Base-by-base conservation (phyloP, 768 basidiomycete species). In the Psilocybe tampanensis region DNA sequence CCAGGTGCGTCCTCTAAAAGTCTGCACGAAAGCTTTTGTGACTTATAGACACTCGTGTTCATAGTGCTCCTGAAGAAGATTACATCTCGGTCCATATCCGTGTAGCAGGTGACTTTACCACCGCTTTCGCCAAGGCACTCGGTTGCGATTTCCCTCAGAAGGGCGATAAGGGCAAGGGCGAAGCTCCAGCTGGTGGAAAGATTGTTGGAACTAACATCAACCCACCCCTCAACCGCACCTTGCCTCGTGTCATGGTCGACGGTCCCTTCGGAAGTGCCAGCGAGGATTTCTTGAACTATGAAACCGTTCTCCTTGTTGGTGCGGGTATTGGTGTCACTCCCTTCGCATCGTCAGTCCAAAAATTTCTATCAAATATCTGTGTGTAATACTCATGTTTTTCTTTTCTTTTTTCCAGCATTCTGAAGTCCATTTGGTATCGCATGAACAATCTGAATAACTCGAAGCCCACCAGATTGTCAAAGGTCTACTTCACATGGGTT, bases 251-350 rank as follows among this genome's bases (percentile, higher is more conserved):
- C 66, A 97, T 97, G 95, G 84, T 98, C 48, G 95, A 98, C 66
- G 95, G 95, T 15, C 95, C 95, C 4, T 98, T 97, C 68, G 95
- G 95, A 13, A 88, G 85, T 59, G 94, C 95, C 8, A 88, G 86
- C 41, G 95, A 98, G 70, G 94, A 95, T 69, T 95, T 91, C 68
- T 77, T 92, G 68, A 94, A 93, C 53, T 95, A 85, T 62, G 94
- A 97, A 74, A 90, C 92, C 1, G 81, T 95, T 33, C 74, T 96
- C 29, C 84, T 97, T 36, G 92, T 95, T 45, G 95, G 94, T 62
- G 94, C 91, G 54, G 96, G 95, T 72, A 98, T 98, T 59, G 95
- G 95, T 64, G 94, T 97, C 33, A 97, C 95, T 0, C 95, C 95
- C 2, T 97, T 98, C 65, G 94, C 95, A 52, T 93, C 91, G 88